phyloP scores from a whole-genome alignment of 208 protist species.

The Wallacemonas collosoma region DNA sequence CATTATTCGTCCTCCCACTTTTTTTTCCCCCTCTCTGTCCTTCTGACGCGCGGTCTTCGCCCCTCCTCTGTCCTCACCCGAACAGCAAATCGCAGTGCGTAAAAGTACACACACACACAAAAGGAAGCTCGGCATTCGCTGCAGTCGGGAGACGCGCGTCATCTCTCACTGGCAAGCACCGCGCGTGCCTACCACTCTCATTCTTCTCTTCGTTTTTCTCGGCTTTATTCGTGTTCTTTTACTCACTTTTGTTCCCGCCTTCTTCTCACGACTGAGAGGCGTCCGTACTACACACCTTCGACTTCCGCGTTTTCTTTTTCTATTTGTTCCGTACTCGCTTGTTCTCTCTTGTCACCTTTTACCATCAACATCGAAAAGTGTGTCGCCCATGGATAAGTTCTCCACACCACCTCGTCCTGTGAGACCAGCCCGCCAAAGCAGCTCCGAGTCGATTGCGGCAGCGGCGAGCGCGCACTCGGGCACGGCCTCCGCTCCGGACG shows the following conservation, averaged over 20 bases:
- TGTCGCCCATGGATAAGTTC: background rate
- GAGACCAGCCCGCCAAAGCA: slow-evolving; percentile 1
- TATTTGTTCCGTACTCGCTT: background rate
- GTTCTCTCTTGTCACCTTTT: no score
- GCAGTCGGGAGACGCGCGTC: no score
- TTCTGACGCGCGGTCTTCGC: no score
- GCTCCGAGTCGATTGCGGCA: slow-evolving; percentile 16
- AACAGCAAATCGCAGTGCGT: no score
- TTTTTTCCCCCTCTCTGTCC: no score
- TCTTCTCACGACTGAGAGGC: background rate
- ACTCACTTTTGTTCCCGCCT: background rate
- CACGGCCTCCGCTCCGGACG: background rate
- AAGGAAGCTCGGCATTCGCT: no score
- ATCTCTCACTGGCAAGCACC: no score
- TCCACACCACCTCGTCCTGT: background rate
- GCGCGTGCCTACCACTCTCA: background rate
- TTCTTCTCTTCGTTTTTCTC: background rate
- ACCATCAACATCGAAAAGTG: background rate
- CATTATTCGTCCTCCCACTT: no score
- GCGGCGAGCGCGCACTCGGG: slow-evolving; percentile 2
- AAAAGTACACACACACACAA: no score
- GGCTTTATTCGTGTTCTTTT: background rate
- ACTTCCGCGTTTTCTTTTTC: background rate
- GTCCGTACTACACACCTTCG: background rate
- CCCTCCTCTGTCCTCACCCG: no score